Conservation (phyloP, 169 alveolate species). For the Eimeria nieschulzi region DNA sequence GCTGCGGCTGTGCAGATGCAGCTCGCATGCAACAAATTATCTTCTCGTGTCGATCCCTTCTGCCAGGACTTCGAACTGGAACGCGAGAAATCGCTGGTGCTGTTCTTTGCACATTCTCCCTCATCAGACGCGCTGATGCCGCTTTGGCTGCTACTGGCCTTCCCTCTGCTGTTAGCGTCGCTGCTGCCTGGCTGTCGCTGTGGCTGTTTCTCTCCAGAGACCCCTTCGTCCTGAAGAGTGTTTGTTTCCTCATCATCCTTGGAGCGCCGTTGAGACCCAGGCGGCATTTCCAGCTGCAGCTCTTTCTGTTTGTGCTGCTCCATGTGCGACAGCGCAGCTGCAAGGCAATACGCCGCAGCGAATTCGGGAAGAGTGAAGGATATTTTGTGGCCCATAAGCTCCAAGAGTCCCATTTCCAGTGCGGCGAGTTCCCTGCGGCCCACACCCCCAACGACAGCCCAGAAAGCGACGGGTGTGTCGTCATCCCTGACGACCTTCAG, state of each 20-base stretch:
- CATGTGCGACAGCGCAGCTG: constrained; percentile 23
- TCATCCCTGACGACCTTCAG: constrained; percentile 28
- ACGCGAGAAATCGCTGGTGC: background rate
- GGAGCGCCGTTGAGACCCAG: background rate
- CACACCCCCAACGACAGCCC: constrained; percentile 55
- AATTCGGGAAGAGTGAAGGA: constrained; percentile 44
- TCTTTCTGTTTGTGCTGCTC: constrained; percentile 15
- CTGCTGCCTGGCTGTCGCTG: background rate
- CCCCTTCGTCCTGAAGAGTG: background rate
- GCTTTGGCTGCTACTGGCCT: background rate
- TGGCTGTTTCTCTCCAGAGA: background rate
- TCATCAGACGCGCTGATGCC: constrained; percentile 10
- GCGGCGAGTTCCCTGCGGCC: background rate
- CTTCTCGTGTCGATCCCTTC: background rate
- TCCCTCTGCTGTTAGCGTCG: too few relatives aligned
- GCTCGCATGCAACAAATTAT: background rate
- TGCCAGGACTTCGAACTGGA: background rate
- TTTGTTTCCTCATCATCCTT: background rate
- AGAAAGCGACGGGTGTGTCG: constrained; percentile 33
- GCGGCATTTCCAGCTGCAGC: constrained; percentile 27
- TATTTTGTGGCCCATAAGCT: constrained; percentile 17
- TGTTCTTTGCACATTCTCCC: constrained; percentile 1
- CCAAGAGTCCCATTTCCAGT: constrained; percentile 14
- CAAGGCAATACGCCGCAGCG: constrained; percentile 49
- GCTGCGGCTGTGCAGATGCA: constrained; percentile 34